Percentiles rank a stretch among this genome's conserved stretches.
Evolutionary conservation across 2,329 filamentous ascomycete species (phyloP).

Genomic region (Amylocarpus encephaloides): DNA sequence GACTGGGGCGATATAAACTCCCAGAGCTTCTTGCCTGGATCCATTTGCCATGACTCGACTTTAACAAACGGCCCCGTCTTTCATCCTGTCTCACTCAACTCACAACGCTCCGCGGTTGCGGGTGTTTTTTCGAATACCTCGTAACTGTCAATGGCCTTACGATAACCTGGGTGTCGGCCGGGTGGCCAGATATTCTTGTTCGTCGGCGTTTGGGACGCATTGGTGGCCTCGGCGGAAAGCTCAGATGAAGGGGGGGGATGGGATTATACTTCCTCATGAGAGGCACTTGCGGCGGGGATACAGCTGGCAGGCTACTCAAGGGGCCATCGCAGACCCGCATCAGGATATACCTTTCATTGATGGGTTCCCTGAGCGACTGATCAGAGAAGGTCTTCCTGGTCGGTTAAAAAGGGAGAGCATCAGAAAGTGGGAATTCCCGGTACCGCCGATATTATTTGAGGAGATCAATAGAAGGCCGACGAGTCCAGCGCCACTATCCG

Average conservation of each 20-base stretch:
- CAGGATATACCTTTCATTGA: conserved; percentile 11
- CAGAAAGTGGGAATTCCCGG: not conserved
- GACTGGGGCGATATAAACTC: not conserved
- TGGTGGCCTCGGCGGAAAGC: conserved; percentile 27
- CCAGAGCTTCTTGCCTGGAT: conserved; percentile 17
- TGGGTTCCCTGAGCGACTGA: conserved; percentile 8
- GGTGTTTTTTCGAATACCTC: conserved; percentile 39
- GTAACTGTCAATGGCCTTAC: conserved; percentile 35
- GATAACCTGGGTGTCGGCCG: conserved; percentile 37
- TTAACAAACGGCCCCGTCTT: conserved; percentile 28
- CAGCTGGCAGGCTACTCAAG: conserved; percentile 3
- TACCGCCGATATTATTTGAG: not conserved
- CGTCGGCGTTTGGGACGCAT: conserved; percentile 18
- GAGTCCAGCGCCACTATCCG: not conserved
- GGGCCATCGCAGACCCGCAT: not conserved
- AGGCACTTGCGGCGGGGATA: conserved; percentile 1
- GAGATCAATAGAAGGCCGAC: not conserved
- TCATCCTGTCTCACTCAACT: conserved; percentile 39
- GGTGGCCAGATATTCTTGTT: conserved; percentile 33
- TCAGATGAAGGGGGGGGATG: not conserved
- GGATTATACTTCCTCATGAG: not conserved
- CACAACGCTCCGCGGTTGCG: conserved; percentile 37
- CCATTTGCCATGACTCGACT: conserved; percentile 31
- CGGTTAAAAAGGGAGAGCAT: conserved; percentile 7
- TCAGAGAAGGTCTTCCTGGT: conserved; percentile 8